phyloP scores from a whole-genome alignment of 257 asterid genomes.

The Euphrasia confusa region DNA sequence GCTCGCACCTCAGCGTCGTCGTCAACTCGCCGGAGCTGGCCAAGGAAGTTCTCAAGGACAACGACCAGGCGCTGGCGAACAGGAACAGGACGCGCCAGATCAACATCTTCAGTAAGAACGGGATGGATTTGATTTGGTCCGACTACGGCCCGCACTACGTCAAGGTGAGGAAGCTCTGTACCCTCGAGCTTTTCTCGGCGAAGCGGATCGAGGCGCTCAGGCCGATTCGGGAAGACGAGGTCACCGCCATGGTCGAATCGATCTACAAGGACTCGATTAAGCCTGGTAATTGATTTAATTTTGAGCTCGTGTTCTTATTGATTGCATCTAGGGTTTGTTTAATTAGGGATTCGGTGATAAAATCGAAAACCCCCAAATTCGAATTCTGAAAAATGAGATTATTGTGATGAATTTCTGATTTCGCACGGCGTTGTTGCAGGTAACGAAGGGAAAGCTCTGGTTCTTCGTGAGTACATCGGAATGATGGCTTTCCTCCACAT shows the following conservation, averaged over 20 bases:
- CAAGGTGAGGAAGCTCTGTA: constrained; percentile 73
- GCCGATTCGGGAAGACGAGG: constrained; percentile 85
- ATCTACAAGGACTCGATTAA: constrained; percentile 47
- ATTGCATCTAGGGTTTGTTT: background rate
- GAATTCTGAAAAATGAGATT: no score
- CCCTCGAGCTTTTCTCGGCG: constrained; percentile 66
- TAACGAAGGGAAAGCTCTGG: constrained; percentile 47
- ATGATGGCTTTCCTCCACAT: constrained; percentile 78
- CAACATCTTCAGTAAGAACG: constrained; percentile 58
- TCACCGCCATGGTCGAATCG: constrained; percentile 65
- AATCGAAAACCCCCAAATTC: no score
- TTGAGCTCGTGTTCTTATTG: background rate
- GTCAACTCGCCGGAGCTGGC: constrained; percentile 37
- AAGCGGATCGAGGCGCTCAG: constrained; percentile 70
- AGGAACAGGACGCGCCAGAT: constrained; percentile 35
- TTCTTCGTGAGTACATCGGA: constrained; percentile 58
- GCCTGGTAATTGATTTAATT: constrained; percentile 37
- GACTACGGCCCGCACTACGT: constrained; percentile 91
- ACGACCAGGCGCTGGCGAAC: constrained; percentile 36
- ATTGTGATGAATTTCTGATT: no score
- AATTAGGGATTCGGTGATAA: background rate
- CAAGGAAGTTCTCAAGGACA: constrained; percentile 36
- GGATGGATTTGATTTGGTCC: constrained; percentile 82
- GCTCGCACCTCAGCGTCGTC: constrained; percentile 33
- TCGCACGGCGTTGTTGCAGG: constrained; percentile 28